A percentile compares a stretch with the other conserved stretches of the same genome.
phyloP scores from a whole-genome alignment of 2,329 filamentous ascomycete species.

The Penicillium sclerotigenum region DNA sequence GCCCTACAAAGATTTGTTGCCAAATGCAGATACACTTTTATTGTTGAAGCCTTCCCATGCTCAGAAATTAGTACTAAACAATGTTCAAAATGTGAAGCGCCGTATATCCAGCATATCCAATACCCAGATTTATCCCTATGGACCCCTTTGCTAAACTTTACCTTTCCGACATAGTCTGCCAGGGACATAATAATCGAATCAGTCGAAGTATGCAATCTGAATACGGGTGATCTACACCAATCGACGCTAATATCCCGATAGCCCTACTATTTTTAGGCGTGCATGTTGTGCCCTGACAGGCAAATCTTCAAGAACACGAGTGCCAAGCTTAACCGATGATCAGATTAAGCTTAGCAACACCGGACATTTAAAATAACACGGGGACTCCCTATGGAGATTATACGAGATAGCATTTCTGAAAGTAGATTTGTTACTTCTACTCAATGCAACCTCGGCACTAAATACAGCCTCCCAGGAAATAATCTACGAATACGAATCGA shows the following conservation, averaged over 20 bases:
- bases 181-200: background rate
- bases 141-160: background rate
- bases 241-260: background rate
- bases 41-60: background rate
- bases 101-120: background rate
- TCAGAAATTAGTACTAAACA: background rate
- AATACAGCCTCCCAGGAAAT: background rate
- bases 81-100: background rate
- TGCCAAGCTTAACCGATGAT: slow-evolving; percentile 4
- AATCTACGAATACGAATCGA: background rate
- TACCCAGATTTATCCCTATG: background rate
- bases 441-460: background rate
- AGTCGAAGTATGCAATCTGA: background rate
- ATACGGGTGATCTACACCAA: slow-evolving; percentile 4
- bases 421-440: background rate
- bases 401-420: background rate
- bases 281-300: background rate
- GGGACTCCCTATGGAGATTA: background rate
- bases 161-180: background rate
- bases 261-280: slow-evolving; percentile 6
- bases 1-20: background rate
- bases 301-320: slow-evolving; percentile 3
- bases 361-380: background rate
- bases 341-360: background rate
- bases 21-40: background rate